phyloP scores from a whole-genome alignment of 176 grass and related monocot species.

The Bromus sterilis region DNA sequence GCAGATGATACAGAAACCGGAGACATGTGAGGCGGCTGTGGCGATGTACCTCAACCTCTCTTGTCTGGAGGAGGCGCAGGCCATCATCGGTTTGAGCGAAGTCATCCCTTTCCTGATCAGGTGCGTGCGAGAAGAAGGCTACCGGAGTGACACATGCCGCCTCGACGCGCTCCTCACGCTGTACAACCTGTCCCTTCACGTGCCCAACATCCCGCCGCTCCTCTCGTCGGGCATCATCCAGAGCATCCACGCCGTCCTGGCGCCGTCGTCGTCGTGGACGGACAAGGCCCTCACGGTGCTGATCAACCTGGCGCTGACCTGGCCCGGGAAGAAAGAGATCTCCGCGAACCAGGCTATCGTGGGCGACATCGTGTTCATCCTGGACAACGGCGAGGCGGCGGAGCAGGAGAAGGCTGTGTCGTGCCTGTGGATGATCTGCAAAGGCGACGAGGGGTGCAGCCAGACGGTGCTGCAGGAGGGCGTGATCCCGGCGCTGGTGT shows the following conservation, averaged over 20 bases:
- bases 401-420: slow-evolving; percentile 74
- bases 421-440: slow-evolving; percentile 67
- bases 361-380: slow-evolving; percentile 34
- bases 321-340: slow-evolving; percentile 36
- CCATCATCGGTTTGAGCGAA: slow-evolving; percentile 40
- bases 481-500: slow-evolving; percentile 64
- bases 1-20: slow-evolving; percentile 51
- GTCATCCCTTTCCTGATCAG: slow-evolving; percentile 43
- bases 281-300: slow-evolving; percentile 63
- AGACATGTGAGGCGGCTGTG: slow-evolving; percentile 45
- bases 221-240: slow-evolving; percentile 42
- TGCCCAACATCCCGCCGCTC: slow-evolving; percentile 40
- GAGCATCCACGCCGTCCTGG: slow-evolving; percentile 29
- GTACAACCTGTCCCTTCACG: slow-evolving; percentile 64
- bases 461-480: slow-evolving; percentile 70
- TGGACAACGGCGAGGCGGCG: slow-evolving; percentile 37
- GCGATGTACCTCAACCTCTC: slow-evolving; percentile 85
- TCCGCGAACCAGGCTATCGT: slow-evolving; percentile 33
- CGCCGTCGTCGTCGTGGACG: slow-evolving; percentile 18
- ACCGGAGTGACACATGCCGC: slow-evolving; percentile 30
- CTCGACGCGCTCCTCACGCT: slow-evolving; percentile 51
- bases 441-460: slow-evolving; percentile 33
- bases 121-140: not conserved
- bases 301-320: slow-evolving; percentile 42
- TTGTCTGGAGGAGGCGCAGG: slow-evolving; percentile 55